A percentile compares a stretch with the other conserved stretches of the same genome.
Evolutionary conservation across 352 stramenopile genomes (phyloP).

Genomic region (Phytophthora melonis): DNA sequence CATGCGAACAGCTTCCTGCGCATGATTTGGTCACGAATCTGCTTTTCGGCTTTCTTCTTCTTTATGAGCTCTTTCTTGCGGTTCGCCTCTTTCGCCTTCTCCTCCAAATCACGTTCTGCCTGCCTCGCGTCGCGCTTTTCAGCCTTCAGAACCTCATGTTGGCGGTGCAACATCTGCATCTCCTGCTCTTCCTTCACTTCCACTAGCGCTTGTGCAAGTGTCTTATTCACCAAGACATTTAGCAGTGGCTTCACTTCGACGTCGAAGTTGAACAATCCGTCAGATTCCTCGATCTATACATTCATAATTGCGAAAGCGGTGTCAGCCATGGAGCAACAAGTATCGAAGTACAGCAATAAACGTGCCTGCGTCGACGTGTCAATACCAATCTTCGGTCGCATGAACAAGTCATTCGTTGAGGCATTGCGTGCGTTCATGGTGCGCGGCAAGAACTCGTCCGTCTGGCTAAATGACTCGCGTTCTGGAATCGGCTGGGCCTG

Average conservation of each 20-base stretch:
- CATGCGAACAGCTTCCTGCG: constrained; percentile 67
- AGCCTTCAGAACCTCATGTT: constrained; percentile 51
- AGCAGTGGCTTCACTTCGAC: constrained; percentile 78
- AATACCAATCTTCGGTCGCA: constrained; percentile 76
- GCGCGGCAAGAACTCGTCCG: constrained; percentile 67
- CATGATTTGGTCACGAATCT: constrained; percentile 51
- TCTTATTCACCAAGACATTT: constrained; percentile 85
- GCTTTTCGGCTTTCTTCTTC: constrained; percentile 51
- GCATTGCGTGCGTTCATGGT: constrained; percentile 44
- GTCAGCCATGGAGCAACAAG: not conserved
- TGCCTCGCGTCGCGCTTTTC: constrained; percentile 55
- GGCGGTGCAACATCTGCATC: constrained; percentile 52
- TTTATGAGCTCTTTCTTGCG: constrained; percentile 61
- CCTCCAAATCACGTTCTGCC: constrained; percentile 59
- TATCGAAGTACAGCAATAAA: not conserved
- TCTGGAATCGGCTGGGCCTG: constrained; percentile 43
- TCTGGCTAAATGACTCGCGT: constrained; percentile 68
- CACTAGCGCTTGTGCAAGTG: constrained; percentile 73
- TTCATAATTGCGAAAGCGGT: not conserved
- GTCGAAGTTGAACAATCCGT: constrained; percentile 87
- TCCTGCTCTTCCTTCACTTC: constrained; percentile 86
- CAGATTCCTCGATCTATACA: constrained; percentile 71
- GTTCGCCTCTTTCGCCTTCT: constrained; percentile 58
- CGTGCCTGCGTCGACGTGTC: constrained; percentile 75
- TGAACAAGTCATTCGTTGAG: constrained; percentile 58